Percentiles rank a stretch among this genome's conserved stretches.
These are phyloP conservation scores for Austroboletus eburneus DNA, from an alignment of 768 basidiomycete species.

Conservation along the genomic window DNA sequence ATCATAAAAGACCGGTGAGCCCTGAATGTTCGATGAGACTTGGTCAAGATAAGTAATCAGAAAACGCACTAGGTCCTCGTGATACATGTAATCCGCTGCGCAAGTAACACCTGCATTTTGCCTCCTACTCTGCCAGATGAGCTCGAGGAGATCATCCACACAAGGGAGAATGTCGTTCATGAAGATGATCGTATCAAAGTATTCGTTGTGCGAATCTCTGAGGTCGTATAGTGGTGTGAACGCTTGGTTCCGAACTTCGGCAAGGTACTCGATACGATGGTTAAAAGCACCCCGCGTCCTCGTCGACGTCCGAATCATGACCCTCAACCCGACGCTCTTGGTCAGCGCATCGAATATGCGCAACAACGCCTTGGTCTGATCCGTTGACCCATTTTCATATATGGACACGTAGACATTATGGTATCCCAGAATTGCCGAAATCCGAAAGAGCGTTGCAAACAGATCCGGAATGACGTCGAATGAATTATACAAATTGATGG, in stretches of 20 bases:
- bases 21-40: constrained; percentile 29
- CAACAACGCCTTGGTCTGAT: constrained; percentile 96
- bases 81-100: constrained; percentile 99
- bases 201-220: constrained; percentile 86
- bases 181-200: constrained; percentile 95
- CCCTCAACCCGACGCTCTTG: constrained; percentile 82
- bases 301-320: constrained; percentile 90
- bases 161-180: constrained; percentile 99
- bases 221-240: constrained; percentile 94
- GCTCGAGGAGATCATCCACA: constrained; percentile 94
- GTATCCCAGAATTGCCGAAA: constrained; percentile 88
- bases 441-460: constrained; percentile 93
- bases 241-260: constrained; percentile 99
- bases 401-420: constrained; percentile 98
- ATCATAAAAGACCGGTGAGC: constrained; percentile 93
- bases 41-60: neutral
- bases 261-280: constrained; percentile 99
- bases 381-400: constrained; percentile 98
- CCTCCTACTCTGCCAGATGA: constrained; percentile 89
- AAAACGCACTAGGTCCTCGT: constrained; percentile 77
- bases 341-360: constrained; percentile 94
- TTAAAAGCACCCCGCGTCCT: constrained; percentile 95
- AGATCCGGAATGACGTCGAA: constrained; percentile 98
- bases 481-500: constrained; percentile 99
- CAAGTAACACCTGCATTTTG: constrained; percentile 99